Evolutionary conservation across 441 rosid species (phyloP).

Genomic region (Metrosideros polymorpha): DNA sequence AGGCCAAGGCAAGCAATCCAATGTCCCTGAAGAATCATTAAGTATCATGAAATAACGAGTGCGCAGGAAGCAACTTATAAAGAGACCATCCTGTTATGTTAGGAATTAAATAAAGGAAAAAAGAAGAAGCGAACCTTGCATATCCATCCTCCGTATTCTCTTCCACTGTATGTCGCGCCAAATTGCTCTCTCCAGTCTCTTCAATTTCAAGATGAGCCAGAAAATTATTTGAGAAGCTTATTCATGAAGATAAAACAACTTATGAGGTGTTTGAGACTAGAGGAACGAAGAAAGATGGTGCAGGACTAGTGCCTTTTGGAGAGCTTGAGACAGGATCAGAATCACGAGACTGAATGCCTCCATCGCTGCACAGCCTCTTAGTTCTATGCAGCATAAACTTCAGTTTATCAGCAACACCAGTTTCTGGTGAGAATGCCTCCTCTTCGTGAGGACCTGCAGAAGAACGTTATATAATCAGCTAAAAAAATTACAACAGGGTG

Average conservation of each 20-base stretch:
- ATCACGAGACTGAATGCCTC: slow-evolving; percentile 24
- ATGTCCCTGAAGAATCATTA: slow-evolving; percentile 52
- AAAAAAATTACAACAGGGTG: slow-evolving; percentile 5
- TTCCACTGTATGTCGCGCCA: slow-evolving; percentile 33
- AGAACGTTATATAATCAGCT: background rate
- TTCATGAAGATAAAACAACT: background rate
- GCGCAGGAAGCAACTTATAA: background rate
- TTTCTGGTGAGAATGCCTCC: slow-evolving; percentile 18
- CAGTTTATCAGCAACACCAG: slow-evolving; percentile 25
- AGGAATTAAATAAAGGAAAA: background rate
- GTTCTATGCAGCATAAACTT: slow-evolving; percentile 26
- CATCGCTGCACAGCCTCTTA: slow-evolving; percentile 31
- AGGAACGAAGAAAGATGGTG: slow-evolving; percentile 2
- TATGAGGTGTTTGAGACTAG: background rate
- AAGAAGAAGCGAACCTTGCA: slow-evolving; percentile 34
- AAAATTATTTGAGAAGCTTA: background rate
- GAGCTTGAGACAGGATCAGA: slow-evolving; percentile 31
- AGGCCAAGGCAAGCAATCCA: slow-evolving; percentile 44
- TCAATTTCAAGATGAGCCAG: slow-evolving; percentile 12
- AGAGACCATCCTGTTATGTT: background rate
- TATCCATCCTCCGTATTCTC: slow-evolving; percentile 47
- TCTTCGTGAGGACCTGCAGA: slow-evolving; percentile 29
- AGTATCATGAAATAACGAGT: background rate
- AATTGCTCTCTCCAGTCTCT: slow-evolving; percentile 33
- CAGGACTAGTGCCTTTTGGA: slow-evolving; percentile 36